Evolutionary conservation across 176 grass and related monocot genomes (phyloP), one percentile per base, ranked within the genome.

Genomic region (Alloteropsis semialata): DNA sequence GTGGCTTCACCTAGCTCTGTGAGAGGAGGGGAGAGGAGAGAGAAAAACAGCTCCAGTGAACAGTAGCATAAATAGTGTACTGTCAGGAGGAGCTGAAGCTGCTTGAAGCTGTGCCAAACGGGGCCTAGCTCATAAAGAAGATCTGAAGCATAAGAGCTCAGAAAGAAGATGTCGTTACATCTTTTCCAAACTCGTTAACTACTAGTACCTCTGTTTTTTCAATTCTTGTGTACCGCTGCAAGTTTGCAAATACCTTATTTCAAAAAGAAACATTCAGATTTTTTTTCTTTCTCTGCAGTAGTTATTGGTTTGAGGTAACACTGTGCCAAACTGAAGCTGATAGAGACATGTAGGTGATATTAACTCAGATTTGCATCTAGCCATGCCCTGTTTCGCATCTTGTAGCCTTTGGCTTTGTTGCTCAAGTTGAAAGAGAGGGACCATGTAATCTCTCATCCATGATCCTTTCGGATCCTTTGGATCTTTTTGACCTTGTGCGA

Each of bases 401-500:
- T 85, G 42, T 29, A 41, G 33, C 42, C 21, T 29, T 37, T 41
- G 63, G 64, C 45, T 53, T 75, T 42, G 59, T 55, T 46, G 29
- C 73, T 28, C 63, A 36, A 25, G 28, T 87, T 75, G 60, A 68
- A 87, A 76, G 30, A 29, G 5, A 27, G 62, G 51, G 78, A 0
- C 71, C 77, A 45, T 41, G 12, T 12, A 22, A 87, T 49, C 38
- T 48, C 38, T 27, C 22, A 38, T 30, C 39, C 60, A 48, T 22
- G 16, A 74, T 38, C 11, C 9, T 4, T 48, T 10, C 15, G 30
- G 71, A 63, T 79, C 84, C 21, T 18, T 34, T 8, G 10, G 0
- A 65, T 65, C 65, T 78, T 79, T 67, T 75, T 84, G 68, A 89
- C 69, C 18, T 53, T 64, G 4, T 33, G 33, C 5, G 66, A 22